Conservation (phyloP, 2,329 filamentous ascomycete species). For the Hypoxylon sp. region DNA sequence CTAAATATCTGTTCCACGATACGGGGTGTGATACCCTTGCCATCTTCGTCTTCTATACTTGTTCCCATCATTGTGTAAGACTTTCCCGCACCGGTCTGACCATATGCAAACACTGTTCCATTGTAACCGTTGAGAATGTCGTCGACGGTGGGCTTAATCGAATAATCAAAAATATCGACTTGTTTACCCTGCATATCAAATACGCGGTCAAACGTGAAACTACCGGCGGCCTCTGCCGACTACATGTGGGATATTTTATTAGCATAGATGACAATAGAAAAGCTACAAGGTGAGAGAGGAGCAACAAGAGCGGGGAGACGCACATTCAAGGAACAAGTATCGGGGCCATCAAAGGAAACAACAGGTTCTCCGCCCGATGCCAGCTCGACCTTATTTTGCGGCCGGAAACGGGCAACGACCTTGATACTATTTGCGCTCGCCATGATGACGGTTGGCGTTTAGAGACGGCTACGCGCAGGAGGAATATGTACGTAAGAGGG, state of each 20-base stretch:
- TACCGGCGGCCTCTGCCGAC: constrained; percentile 82
- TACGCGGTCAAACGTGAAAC: constrained; percentile 97
- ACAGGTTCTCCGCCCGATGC: constrained; percentile 91
- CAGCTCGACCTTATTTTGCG: constrained; percentile 94
- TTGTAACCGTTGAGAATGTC: constrained; percentile 99
- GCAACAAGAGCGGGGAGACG: constrained; percentile 48
- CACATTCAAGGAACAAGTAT: constrained; percentile 88
- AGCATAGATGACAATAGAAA: constrained; percentile 36
- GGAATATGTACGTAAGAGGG: constrained; percentile 32
- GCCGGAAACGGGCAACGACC: constrained; percentile 97
- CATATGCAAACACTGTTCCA: constrained; percentile 97
- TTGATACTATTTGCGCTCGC: constrained; percentile 72
- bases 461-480: constrained; percentile 42
- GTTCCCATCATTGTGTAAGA: constrained; percentile 99
- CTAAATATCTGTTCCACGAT: constrained; percentile 98
- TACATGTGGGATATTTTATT: constrained; percentile 51
- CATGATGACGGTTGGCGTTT: constrained; percentile 53
- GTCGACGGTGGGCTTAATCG: constrained; percentile 93
- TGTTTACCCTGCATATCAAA: constrained; percentile 95
- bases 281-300: constrained; percentile 1
- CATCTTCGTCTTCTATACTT: constrained; percentile 88
- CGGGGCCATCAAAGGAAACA: constrained; percentile 85
- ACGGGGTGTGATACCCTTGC: constrained; percentile 93
- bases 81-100: constrained; percentile 97
- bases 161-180: constrained; percentile 96